Evolutionary conservation across 1,284 basidiomycete species (phyloP).

Genomic region (Cutaneotrichosporon arboriforme): DNA sequence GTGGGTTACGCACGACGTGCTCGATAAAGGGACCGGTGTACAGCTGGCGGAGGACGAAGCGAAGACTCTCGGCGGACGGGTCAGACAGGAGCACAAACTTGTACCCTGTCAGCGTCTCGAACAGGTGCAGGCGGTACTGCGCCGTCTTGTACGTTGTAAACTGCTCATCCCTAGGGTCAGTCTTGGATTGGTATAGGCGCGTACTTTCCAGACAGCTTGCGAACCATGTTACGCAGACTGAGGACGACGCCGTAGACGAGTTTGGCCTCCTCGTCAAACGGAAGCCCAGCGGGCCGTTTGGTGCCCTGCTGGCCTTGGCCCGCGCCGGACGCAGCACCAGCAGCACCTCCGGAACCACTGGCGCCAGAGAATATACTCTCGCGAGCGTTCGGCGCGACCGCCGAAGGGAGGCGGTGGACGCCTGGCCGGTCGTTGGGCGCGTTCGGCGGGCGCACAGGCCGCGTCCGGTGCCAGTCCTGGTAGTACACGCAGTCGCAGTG

Average conservation of each 20-base stretch:
- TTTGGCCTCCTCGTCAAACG: slow-evolving; percentile 97
- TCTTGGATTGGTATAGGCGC: slow-evolving; percentile 27
- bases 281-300: slow-evolving; percentile 48
- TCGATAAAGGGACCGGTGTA: slow-evolving; percentile 92
- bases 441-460: slow-evolving; percentile 56
- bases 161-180: slow-evolving; percentile 64
- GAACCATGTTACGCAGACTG: slow-evolving; percentile 88
- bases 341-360: not conserved
- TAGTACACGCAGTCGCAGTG: slow-evolving; percentile 89
- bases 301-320: not conserved
- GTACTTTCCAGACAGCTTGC: slow-evolving; percentile 81
- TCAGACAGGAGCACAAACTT: slow-evolving; percentile 94
- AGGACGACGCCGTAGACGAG: slow-evolving; percentile 94
- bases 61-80: slow-evolving; percentile 71
- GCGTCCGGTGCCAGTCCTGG: slow-evolving; percentile 84
- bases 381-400: slow-evolving; percentile 13
- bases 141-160: slow-evolving; percentile 89
- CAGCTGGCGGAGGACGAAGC: slow-evolving; percentile 77
- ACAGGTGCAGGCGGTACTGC: slow-evolving; percentile 86
- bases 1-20: slow-evolving; percentile 85
- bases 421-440: slow-evolving; percentile 67
- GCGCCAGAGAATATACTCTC: slow-evolving; percentile 32
- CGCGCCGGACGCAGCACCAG: not conserved
- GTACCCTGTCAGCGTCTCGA: slow-evolving; percentile 86
- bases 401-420: slow-evolving; percentile 58